Evolutionary conservation across 2,329 filamentous ascomycete genomes (phyloP).

Genomic region (Penicillium sp.): DNA sequence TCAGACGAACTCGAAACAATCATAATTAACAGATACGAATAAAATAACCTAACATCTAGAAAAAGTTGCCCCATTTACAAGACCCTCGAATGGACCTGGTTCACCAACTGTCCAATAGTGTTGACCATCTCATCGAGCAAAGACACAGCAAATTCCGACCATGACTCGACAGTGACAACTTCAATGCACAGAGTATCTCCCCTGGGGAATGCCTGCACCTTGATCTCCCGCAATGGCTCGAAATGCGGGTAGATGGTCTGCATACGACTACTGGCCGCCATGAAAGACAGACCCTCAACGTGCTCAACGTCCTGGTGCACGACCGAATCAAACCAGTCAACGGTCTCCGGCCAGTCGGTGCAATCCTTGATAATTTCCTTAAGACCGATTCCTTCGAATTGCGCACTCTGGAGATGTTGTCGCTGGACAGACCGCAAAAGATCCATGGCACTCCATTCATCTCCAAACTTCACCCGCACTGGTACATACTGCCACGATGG

Average conservation of each 20-base stretch:
- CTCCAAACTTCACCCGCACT: slow-evolving; percentile 37
- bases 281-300: slow-evolving; percentile 47
- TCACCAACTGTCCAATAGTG: slow-evolving; percentile 40
- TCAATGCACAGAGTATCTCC: slow-evolving; percentile 56
- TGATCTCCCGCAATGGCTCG: slow-evolving; percentile 38
- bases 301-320: slow-evolving; percentile 60
- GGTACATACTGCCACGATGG: slow-evolving; percentile 47
- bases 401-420: slow-evolving; percentile 51
- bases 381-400: slow-evolving; percentile 51
- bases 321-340: slow-evolving; percentile 50
- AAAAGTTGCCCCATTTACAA: neutral
- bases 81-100: neutral
- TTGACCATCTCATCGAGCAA: slow-evolving; percentile 49
- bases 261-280: slow-evolving; percentile 36
- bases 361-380: slow-evolving; percentile 48
- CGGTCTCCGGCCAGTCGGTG: slow-evolving; percentile 40
- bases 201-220: slow-evolving; percentile 55
- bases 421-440: slow-evolving; percentile 49
- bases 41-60: neutral
- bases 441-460: slow-evolving; percentile 46
- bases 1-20: too few relatives aligned
- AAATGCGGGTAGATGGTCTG: slow-evolving; percentile 58
- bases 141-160: slow-evolving; percentile 49
- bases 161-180: slow-evolving; percentile 53
- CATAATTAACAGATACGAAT: neutral